Base-by-base conservation (phyloP, 495 filamentous ascomycete species). In the Xylaria curta region DNA sequence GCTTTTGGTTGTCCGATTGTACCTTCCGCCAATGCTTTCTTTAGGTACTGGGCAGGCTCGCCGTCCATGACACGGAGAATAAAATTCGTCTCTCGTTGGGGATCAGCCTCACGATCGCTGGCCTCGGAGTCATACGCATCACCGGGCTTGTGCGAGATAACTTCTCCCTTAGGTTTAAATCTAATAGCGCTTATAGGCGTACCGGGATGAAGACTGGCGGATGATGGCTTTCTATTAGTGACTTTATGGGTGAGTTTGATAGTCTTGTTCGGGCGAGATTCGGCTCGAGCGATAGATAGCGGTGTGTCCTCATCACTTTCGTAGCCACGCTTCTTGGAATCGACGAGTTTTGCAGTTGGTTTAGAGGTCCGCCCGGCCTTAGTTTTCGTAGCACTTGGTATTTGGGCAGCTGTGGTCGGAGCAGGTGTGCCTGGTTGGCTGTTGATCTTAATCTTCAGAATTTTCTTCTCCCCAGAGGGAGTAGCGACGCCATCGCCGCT, bases 81-180 rank as follows among this genome's bases (percentile, higher is more conserved):
- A 64, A 98, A 93, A 72, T 95, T 89, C 73, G 94, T 90, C 78
- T 98, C 94, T 71, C 96, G 93, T 0, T 90, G 83, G 0, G 96
- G 96, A 76, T 99, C 96, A 3, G 84, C 76, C 79, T 99, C 96
- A 8, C 90, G 89, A 76, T 98, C 96, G 24, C 93, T 94, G 2
- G 94, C 93, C 80, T 98, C 96, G n/a, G 94, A 97, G 79, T 99
- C 96, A 80, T 98, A 99, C 9, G 94, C 97, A 26, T 96, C 93
- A 19, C 95, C 96, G 3, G 81, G 83, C 19, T 89, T 89, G 62
- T 93, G 86, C 28, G 82, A 82, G 0, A 92, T 89, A 0, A 88
- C 85, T 54, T 90, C 90, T 0, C 89, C 87, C 75, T 89, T 89
- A 62, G 85, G 71, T 64, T 85, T 88, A 51, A 87, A 78, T 72